Evolutionary conservation across 139 green algal species (phyloP).

Genomic region (Chlamydomonas eustigma): DNA sequence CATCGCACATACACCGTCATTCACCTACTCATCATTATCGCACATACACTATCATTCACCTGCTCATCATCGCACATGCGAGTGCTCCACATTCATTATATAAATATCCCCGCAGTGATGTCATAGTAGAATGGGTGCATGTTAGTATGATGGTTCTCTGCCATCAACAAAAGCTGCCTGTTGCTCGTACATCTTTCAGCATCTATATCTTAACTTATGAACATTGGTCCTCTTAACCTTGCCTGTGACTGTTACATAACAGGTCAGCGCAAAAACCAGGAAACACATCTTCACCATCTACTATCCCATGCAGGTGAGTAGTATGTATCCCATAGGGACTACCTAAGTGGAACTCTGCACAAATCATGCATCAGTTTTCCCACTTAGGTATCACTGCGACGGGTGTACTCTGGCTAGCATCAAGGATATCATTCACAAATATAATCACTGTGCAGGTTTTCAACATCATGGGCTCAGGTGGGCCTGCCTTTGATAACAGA

Average conservation of each 20-base stretch:
- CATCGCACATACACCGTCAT: no score
- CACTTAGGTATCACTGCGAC: neutral
- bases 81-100: no score
- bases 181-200: neutral
- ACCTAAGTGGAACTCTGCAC: neutral
- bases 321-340: neutral
- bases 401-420: neutral
- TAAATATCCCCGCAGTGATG: no score
- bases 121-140: no score
- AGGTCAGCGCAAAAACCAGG: neutral
- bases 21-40: no score
- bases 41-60: no score
- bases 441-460: conserved; percentile 5
- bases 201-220: neutral
- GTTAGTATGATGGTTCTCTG: neutral
- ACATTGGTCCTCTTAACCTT: neutral
- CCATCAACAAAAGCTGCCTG: neutral
- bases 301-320: conserved; percentile 14
- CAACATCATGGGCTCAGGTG: conserved; percentile 6
- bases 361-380: no score
- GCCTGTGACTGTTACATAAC: neutral
- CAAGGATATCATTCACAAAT: neutral
- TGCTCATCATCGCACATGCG: no score
- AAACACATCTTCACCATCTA: conserved; percentile 15
- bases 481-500: conserved; percentile 11